Conservation (phyloP, 352 stramenopile genomes). For the Pythium biforme region DNA sequence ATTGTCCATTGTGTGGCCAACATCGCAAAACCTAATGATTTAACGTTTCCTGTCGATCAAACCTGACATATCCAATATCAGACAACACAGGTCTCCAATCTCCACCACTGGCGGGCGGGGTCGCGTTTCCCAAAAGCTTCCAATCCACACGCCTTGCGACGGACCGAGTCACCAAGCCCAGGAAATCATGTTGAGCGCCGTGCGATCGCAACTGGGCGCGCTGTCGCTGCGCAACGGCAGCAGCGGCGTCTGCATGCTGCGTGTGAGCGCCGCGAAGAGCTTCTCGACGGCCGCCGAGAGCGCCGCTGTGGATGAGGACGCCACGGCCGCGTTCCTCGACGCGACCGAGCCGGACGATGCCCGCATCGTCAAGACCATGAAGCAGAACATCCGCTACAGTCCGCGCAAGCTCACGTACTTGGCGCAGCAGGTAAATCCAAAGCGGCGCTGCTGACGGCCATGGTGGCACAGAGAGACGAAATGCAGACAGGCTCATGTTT, state of each 20-base stretch:
- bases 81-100: constrained; percentile 18
- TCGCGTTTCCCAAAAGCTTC: background rate
- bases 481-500: background rate
- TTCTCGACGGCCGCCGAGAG: constrained; percentile 39
- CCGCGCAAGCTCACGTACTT: constrained; percentile 82
- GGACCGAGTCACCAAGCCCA: background rate
- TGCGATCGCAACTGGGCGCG: constrained; percentile 54
- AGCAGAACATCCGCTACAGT: constrained; percentile 78
- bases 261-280: constrained; percentile 19
- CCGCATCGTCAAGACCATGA: constrained; percentile 76
- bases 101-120: constrained; percentile 27
- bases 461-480: no score
- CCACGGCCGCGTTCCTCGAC: constrained; percentile 60
- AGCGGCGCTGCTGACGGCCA: no score
- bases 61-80: constrained; percentile 1
- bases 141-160: background rate
- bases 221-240: constrained; percentile 55
- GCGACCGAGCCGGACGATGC: constrained; percentile 50
- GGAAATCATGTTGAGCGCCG: constrained; percentile 49
- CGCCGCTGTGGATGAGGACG: constrained; percentile 36
- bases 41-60: background rate
- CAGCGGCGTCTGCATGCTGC: constrained; percentile 23
- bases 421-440: constrained; percentile 78
- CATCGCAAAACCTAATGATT: background rate
- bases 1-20: no score